Conservation (phyloP, 495 filamentous ascomycete species). For the Hypoxylon perforatum region DNA sequence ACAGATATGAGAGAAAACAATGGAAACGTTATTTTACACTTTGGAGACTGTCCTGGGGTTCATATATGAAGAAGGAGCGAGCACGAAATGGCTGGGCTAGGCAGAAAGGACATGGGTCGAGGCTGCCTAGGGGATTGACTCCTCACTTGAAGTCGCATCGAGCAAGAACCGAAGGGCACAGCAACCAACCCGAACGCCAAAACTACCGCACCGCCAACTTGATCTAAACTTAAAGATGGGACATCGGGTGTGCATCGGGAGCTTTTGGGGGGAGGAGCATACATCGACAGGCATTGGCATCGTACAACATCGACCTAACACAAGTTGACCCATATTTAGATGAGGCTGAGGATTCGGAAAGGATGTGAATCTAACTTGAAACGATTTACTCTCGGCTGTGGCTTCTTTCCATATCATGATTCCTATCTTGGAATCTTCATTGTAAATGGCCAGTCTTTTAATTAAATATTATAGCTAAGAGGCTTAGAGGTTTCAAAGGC, state of each 20-base stretch:
- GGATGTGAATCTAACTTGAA: too few relatives aligned
- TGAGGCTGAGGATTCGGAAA: too few relatives aligned
- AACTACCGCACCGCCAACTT: background rate
- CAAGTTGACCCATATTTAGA: too few relatives aligned
- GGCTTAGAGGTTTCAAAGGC: too few relatives aligned
- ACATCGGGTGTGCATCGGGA: background rate
- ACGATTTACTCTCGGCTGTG: too few relatives aligned
- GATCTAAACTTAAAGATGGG: background rate
- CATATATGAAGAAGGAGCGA: conserved; percentile 1
- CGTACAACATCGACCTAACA: too few relatives aligned
- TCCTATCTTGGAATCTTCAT: too few relatives aligned
- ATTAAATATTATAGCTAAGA: too few relatives aligned
- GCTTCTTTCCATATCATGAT: too few relatives aligned
- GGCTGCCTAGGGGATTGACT: background rate
- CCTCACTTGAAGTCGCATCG: background rate
- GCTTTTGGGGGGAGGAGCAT: background rate
- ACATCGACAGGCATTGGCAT: background rate
- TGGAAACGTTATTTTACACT: background rate
- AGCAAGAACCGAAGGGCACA: conserved; percentile 1
- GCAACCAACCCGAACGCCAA: background rate
- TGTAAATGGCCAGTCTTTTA: too few relatives aligned
- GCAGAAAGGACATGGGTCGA: conserved; percentile 1
- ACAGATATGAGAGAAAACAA: background rate
- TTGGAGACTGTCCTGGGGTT: background rate
- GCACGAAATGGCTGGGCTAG: background rate